A percentile compares a stretch with the other conserved stretches of the same genome.
phyloP scores from a whole-genome alignment of 306 rosid genomes.

The Begonia masoniana region DNA sequence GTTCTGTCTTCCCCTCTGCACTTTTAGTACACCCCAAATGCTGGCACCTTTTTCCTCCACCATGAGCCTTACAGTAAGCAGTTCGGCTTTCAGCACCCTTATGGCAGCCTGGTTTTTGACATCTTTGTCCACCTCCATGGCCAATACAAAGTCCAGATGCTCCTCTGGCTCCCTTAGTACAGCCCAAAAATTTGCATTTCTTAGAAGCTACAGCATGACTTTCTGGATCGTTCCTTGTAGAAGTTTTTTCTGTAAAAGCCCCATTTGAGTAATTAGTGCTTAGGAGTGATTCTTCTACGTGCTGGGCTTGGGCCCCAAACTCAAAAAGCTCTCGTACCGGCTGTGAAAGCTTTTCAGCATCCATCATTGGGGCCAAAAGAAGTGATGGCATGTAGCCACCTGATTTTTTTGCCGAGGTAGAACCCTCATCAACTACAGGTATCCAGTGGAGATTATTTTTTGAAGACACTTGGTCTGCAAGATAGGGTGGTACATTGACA shows the following conservation, averaged over 20 bases:
- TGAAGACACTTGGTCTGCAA: slow-evolving; percentile 35
- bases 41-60: slow-evolving; percentile 93
- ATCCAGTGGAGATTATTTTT: slow-evolving; percentile 31
- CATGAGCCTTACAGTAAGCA: slow-evolving; percentile 95
- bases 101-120: slow-evolving; percentile 93
- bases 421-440: slow-evolving; percentile 81
- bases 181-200: no score
- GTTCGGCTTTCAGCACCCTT: slow-evolving; percentile 97
- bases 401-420: slow-evolving; percentile 83
- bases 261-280: slow-evolving; percentile 37
- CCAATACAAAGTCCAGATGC: slow-evolving; percentile 97
- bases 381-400: slow-evolving; percentile 95
- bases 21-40: slow-evolving; percentile 94
- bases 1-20: slow-evolving; percentile 94
- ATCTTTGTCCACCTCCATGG: slow-evolving; percentile 98
- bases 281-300: slow-evolving; percentile 32
- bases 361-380: slow-evolving; percentile 72
- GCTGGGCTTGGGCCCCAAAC: slow-evolving; percentile 24
- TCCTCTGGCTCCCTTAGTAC: slow-evolving; percentile 85
- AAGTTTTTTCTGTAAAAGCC: no score
- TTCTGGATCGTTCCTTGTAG: no score
- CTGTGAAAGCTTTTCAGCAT: slow-evolving; percentile 20
- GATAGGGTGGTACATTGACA: slow-evolving; percentile 17
- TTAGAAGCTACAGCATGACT: no score
- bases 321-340: slow-evolving; percentile 29